A percentile compares a stretch with the other conserved stretches of the same genome.
These are phyloP conservation scores for Trametes gibbosa DNA, from an alignment of 768 basidiomycete genomes.

Conservation along the genomic window DNA sequence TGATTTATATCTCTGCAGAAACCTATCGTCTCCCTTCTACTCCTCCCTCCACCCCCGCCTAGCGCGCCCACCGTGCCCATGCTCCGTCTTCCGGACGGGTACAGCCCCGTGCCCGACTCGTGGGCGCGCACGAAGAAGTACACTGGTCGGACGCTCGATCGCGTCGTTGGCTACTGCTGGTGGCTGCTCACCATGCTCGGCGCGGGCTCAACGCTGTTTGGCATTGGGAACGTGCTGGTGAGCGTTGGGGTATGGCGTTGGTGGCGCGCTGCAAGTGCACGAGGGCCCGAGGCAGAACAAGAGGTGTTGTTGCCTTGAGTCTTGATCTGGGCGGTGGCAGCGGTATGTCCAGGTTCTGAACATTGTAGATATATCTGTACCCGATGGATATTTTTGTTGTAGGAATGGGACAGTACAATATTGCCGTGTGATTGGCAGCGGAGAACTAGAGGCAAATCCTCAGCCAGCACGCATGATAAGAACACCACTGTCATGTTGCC, in stretches of 20 bases:
- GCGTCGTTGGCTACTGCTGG: slow-evolving; percentile 78
- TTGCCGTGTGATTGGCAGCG: too few relatives aligned
- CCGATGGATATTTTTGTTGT: too few relatives aligned
- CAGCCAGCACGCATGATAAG: too few relatives aligned
- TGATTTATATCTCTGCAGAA: neutral
- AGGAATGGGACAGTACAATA: too few relatives aligned
- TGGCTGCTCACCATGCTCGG: slow-evolving; percentile 72
- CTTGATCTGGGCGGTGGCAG: too few relatives aligned
- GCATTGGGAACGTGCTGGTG: slow-evolving; percentile 69
- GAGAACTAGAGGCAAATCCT: too few relatives aligned
- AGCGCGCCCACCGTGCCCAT: slow-evolving; percentile 34
- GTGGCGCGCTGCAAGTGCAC: slow-evolving; percentile 37
- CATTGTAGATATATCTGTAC: too few relatives aligned
- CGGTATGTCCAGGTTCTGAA: too few relatives aligned
- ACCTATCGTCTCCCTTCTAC: slow-evolving; percentile 18
- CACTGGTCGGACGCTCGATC: slow-evolving; percentile 65
- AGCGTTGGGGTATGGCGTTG: slow-evolving; percentile 65
- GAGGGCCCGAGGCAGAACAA: neutral
- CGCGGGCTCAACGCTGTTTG: slow-evolving; percentile 68
- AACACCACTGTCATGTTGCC: too few relatives aligned
- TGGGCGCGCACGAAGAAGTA: slow-evolving; percentile 55
- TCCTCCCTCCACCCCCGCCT: slow-evolving; percentile 46
- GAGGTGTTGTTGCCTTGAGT: slow-evolving; percentile 9
- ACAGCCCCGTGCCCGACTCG: slow-evolving; percentile 53
- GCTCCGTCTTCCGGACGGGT: slow-evolving; percentile 50